These are phyloP conservation scores for Arthonia radiata DNA, from an alignment of 495 filamentous ascomycete genomes.

Conservation along the genomic window DNA sequence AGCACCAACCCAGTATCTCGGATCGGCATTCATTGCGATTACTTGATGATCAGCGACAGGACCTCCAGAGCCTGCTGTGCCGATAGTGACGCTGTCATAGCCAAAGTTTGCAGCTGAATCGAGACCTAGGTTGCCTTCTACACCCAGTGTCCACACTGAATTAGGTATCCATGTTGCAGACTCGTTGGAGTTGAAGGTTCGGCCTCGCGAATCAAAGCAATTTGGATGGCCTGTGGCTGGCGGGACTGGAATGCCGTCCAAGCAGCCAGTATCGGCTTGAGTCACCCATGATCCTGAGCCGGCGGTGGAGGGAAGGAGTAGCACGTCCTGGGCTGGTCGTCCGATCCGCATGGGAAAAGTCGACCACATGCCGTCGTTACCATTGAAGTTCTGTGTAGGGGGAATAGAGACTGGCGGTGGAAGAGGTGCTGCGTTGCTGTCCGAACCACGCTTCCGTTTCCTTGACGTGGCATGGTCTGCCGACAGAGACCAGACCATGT, in stretches of 20 bases:
- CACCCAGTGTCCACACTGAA: constrained; percentile 26
- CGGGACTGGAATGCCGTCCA: constrained; percentile 9
- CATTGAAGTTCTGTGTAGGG: too few species aligned
- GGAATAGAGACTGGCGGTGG: too few species aligned
- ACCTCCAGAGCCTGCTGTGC: constrained; percentile 11
- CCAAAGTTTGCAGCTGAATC: constrained; percentile 31
- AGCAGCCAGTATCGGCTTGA: constrained; percentile 22
- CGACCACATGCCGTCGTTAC: constrained; percentile 18
- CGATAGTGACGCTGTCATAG: constrained; percentile 26
- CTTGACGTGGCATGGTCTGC: too few species aligned
- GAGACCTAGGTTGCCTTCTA: constrained; percentile 24
- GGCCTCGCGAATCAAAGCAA: constrained; percentile 26
- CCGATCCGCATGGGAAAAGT: constrained; percentile 28
- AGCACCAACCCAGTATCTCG: constrained; percentile 9
- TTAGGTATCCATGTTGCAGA: constrained; percentile 32
- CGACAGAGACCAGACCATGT: too few species aligned
- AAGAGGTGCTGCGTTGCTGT: too few species aligned
- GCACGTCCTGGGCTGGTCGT: constrained; percentile 27
- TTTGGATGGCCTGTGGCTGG: too few species aligned
- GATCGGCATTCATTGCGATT: constrained; percentile 6
- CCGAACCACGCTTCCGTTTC: too few species aligned
- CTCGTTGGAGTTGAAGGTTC: constrained; percentile 21
- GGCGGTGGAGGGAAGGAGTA: constrained; percentile 29
- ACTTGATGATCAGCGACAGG: constrained; percentile 9
- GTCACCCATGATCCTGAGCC: constrained; percentile 34